Evolutionary conservation across 2,329 filamentous ascomycete genomes (phyloP), one percentile per base, ranked within the genome.

Genomic region (Nigrograna mackinnonii): DNA sequence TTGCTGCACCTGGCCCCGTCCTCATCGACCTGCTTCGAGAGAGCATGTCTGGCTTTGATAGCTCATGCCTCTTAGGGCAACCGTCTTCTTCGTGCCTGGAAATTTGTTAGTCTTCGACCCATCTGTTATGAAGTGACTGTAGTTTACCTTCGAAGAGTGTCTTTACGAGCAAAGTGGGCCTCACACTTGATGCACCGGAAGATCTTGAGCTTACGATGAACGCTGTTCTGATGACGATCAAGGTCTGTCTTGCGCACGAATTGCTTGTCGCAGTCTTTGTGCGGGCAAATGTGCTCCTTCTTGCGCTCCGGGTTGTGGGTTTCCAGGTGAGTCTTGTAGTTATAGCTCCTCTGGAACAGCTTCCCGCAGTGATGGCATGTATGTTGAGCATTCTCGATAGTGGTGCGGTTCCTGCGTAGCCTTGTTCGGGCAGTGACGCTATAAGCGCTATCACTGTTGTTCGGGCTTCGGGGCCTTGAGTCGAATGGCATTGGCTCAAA

Each of bases 221-320:
- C 87, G 71, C 80, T 59, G 30, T 43, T 59, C 76, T 83, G 54
- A 80, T 78, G 66, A 45, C 82, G 72, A 31, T 69, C 68, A 18
- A 95, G 77, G 64, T 95, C 91, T 1, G 90, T 91, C 69, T 87
- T 91, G 55, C 91, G 80, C 14, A 89, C 87, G 67, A 95, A 95
- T 38, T 82, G 81, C 70, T 86, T 89, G 52, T 71, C 77, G 69
- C 91, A 96, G 39, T 78, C 79, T 2, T 76, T 67, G 21, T 83
- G 72, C 2, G 73, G 72, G 67, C 91, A 95, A 1, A 78, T 76
- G 58, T 89, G 86, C 0, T 85, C 83, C 57, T 87, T 88, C 56
- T 82, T 81, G 43, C 86, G 79, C 45, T 81, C 79, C 12, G 88
- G 83, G 60, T 94, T 84, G 61, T 96, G 91, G 1, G 85, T 91